These are phyloP conservation scores for Pseudozyma tsukubaensis DNA, from an alignment of 1,284 basidiomycete species.

Conservation along the genomic window DNA sequence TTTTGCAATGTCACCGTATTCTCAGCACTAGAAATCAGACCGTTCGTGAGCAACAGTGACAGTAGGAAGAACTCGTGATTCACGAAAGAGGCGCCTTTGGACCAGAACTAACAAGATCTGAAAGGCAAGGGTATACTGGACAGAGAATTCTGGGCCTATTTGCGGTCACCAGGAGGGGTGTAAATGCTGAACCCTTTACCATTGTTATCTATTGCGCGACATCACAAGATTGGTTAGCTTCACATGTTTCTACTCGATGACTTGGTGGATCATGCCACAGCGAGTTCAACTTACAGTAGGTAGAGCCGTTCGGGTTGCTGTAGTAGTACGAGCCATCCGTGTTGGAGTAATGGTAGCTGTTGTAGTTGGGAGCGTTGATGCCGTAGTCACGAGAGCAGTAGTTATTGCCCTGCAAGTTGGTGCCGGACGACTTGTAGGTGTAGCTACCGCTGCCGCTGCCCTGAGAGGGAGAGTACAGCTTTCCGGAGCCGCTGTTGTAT, in stretches of 20 bases:
- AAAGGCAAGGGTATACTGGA: no score
- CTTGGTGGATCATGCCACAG: no score
- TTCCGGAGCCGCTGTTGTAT: no score
- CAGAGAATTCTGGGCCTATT: no score
- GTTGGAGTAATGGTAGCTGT: constrained; percentile 8
- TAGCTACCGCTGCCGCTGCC: background rate
- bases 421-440: constrained; percentile 3
- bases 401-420: constrained; percentile 7
- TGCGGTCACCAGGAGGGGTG: background rate
- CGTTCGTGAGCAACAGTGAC: no score
- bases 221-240: background rate
- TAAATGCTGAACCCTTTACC: background rate
- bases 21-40: no score
- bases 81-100: no score
- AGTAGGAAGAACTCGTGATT: no score
- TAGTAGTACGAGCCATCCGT: constrained; percentile 1
- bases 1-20: no score
- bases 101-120: no score
- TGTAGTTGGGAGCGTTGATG: background rate
- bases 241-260: background rate
- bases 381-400: constrained; percentile 7
- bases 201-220: background rate
- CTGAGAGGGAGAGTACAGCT: no score
- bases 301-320: constrained; percentile 4
- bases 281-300: constrained; percentile 5